A percentile compares a stretch with the other conserved stretches of the same genome.
Conservation (phyloP, 768 basidiomycete species). For the Trametes villosa region DNA sequence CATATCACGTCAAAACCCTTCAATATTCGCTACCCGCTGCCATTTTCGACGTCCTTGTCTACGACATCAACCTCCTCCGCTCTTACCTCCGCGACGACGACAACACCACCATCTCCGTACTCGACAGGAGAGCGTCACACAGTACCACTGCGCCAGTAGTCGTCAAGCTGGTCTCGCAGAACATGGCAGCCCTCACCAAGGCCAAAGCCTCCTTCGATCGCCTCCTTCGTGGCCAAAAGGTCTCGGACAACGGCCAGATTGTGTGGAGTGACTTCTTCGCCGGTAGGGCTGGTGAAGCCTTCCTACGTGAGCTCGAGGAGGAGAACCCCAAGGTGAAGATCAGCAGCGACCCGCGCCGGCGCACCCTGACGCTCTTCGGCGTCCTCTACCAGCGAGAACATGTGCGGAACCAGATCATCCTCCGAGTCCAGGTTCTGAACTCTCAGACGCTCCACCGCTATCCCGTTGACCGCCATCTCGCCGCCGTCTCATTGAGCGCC, state of each 20-base stretch:
- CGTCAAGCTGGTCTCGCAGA: constrained; percentile 56
- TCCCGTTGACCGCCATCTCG: constrained; percentile 48
- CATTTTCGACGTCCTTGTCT: constrained; percentile 44
- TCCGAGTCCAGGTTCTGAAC: constrained; percentile 49
- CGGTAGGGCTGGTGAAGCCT: constrained; percentile 44
- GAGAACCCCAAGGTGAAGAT: constrained; percentile 48
- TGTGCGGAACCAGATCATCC: constrained; percentile 51
- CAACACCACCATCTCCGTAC: constrained; percentile 35
- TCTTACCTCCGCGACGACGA: constrained; percentile 38
- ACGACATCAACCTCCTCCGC: constrained; percentile 53
- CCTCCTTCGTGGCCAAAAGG: constrained; percentile 62
- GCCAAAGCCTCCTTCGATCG: constrained; percentile 66
- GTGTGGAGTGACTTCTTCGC: constrained; percentile 72
- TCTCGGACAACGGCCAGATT: constrained; percentile 53
- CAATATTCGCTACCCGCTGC: constrained; percentile 45
- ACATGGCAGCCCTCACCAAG: constrained; percentile 51
- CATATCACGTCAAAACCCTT: constrained; percentile 58
- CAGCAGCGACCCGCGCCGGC: constrained; percentile 43
- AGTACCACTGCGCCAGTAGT: constrained; percentile 30
- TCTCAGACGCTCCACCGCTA: constrained; percentile 48
- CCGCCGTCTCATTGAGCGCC: constrained; percentile 50
- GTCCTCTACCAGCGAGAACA: constrained; percentile 42
- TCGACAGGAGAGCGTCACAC: constrained; percentile 13
- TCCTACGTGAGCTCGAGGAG: constrained; percentile 49
- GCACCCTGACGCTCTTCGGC: constrained; percentile 61